Evolutionary conservation across 148 eudicot species (phyloP).

Genomic region (Chenopodium formosanum): DNA sequence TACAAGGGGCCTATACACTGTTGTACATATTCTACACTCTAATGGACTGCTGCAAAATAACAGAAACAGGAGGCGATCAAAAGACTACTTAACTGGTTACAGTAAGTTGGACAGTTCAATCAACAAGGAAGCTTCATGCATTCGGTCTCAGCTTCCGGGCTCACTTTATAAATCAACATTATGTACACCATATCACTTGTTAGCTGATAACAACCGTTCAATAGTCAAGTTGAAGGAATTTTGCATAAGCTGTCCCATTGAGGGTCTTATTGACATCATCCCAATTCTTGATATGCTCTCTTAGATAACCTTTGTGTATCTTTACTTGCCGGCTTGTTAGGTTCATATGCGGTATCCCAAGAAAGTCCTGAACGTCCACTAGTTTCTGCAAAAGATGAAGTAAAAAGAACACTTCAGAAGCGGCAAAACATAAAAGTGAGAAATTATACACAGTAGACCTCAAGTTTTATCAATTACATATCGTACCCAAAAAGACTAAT

Average conservation of each 20-base stretch:
- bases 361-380: slow-evolving; percentile 66
- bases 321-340: slow-evolving; percentile 79
- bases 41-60: neutral
- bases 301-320: slow-evolving; percentile 78
- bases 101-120: neutral
- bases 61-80: neutral
- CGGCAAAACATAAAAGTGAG: neutral
- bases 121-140: slow-evolving; percentile 31
- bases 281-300: slow-evolving; percentile 78
- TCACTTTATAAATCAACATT: slow-evolving; percentile 19
- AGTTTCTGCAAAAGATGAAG: slow-evolving; percentile 51
- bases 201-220: slow-evolving; percentile 24
- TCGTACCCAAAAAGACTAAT: neutral
- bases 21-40: neutral
- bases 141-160: slow-evolving; percentile 30
- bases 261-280: slow-evolving; percentile 63
- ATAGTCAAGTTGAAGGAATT: slow-evolving; percentile 58
- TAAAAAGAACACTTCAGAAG: neutral
- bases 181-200: slow-evolving; percentile 21
- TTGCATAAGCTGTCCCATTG: slow-evolving; percentile 69
- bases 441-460: neutral
- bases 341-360: slow-evolving; percentile 53
- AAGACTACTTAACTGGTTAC: neutral
- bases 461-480: neutral
- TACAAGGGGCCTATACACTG: neutral